A percentile compares a stretch with the other conserved stretches of the same genome.
Evolutionary conservation across 306 rosid genomes (phyloP).

Genomic region (Acacia melanoxylon): DNA sequence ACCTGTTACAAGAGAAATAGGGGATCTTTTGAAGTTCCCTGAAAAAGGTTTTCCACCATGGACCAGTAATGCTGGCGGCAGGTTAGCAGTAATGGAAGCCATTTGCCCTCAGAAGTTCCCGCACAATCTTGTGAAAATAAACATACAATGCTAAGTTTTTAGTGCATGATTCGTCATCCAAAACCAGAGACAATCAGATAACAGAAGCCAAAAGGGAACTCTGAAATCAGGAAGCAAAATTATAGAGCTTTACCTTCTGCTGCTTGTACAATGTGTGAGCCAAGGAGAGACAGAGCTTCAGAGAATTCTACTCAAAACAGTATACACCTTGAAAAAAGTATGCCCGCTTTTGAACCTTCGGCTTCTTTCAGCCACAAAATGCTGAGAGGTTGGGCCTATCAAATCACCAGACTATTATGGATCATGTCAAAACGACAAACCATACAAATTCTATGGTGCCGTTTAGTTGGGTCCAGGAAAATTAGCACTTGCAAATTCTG

Average conservation of each 20-base stretch:
- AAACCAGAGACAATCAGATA: neutral
- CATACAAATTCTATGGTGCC: neutral
- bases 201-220: neutral
- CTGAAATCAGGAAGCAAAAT: neutral
- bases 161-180: neutral
- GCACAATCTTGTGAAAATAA: neutral
- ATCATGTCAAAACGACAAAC: neutral
- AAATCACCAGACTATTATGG: neutral
- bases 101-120: conserved; percentile 23
- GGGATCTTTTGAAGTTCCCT: conserved; percentile 31
- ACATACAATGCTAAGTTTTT: neutral
- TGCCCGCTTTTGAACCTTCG: neutral
- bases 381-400: neutral
- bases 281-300: neutral
- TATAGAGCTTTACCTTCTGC: conserved; percentile 9
- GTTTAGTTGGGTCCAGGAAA: neutral
- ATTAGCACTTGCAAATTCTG: neutral
- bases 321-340: conserved; percentile 13
- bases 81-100: conserved; percentile 54
- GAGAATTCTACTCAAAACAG: neutral
- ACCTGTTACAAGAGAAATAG: conserved; percentile 44
- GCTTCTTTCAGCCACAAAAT: conserved; percentile 9
- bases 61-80: conserved; percentile 49
- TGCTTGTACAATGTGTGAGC: neutral
- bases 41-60: conserved; percentile 34